Percentiles rank a stretch among this genome's conserved stretches.
These are phyloP conservation scores for Arthrocladium fulminans DNA, from an alignment of 2,329 filamentous ascomycete species.

Conservation along the genomic window DNA sequence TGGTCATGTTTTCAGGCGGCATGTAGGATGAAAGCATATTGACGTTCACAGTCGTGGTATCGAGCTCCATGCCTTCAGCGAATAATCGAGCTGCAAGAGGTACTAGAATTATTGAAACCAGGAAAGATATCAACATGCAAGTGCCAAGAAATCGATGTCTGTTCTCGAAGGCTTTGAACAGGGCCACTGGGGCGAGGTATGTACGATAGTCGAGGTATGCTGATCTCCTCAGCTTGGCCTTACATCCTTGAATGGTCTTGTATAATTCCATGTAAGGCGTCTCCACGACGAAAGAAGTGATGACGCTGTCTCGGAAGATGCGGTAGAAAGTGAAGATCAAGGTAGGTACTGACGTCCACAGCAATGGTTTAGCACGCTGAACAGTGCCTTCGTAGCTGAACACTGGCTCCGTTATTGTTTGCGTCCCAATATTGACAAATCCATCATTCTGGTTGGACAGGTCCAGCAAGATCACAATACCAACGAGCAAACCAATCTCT, in stretches of 20 bases:
- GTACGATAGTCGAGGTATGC: constrained; percentile 2
- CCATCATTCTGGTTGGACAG: neutral
- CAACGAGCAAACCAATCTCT: neutral
- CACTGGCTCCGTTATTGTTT: neutral
- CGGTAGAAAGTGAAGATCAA: constrained; percentile 1
- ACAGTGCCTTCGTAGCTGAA: neutral
- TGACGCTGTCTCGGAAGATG: neutral
- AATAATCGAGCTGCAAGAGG: constrained; percentile 6
- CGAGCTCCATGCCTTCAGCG: constrained; percentile 1
- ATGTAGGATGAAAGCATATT: constrained; percentile 3
- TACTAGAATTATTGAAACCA: constrained; percentile 1
- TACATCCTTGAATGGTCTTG: neutral
- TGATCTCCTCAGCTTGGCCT: neutral
- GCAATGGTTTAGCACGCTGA: neutral
- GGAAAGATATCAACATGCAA: constrained; percentile 5
- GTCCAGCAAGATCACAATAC: neutral
- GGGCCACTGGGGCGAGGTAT: neutral
- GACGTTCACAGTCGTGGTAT: neutral
- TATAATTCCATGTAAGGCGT: constrained; percentile 2
- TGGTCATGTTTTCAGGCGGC: neutral
- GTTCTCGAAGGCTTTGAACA: constrained; percentile 2
- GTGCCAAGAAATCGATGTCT: constrained; percentile 1
- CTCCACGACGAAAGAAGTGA: neutral
- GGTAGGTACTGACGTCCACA: neutral
- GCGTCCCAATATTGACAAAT: neutral